Percentiles rank a stretch among this genome's conserved stretches.
Evolutionary conservation across 805 yeast species (phyloP).

Genomic region (Ogataea parapolymorpha): DNA sequence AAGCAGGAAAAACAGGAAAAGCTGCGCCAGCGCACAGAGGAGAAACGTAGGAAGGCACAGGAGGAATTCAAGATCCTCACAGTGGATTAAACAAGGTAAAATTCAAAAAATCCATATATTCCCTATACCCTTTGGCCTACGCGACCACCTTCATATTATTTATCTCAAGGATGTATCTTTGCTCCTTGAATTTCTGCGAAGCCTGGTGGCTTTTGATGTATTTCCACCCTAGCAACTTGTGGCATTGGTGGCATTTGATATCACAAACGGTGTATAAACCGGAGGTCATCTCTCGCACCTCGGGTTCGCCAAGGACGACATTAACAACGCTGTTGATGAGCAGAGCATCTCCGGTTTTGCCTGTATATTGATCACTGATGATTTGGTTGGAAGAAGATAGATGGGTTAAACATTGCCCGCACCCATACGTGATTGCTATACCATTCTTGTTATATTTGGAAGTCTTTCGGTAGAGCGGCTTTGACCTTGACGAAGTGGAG

Average conservation of each 20-base stretch:
- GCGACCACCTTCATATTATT: conserved; percentile 20
- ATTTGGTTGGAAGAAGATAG: conserved; percentile 28
- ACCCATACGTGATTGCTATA: conserved; percentile 25
- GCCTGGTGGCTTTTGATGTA: conserved; percentile 46
- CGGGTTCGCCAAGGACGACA: conserved; percentile 19
- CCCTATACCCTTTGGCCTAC: conserved; percentile 1
- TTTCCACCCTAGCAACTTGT: conserved; percentile 58
- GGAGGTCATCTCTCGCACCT: conserved; percentile 47
- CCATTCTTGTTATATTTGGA: conserved; percentile 22
- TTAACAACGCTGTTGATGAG: conserved; percentile 45
- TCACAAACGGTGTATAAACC: conserved; percentile 58
- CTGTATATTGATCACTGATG: conserved; percentile 43
- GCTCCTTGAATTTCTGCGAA: conserved; percentile 57
- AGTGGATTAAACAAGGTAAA: conserved; percentile 10
- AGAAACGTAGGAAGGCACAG: conserved; percentile 12
- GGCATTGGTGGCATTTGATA: conserved; percentile 54
- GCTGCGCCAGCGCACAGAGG: conserved; percentile 19
- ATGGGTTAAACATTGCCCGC: conserved; percentile 31
- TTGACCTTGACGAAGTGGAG: background rate
- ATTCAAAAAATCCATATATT: background rate
- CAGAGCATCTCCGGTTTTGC: conserved; percentile 56
- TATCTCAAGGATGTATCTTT: conserved; percentile 53
- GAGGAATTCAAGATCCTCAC: conserved; percentile 11
- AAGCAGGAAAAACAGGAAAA: conserved; percentile 36
- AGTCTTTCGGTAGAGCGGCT: conserved; percentile 9